These are phyloP conservation scores for Chlorella sp. DNA, from an alignment of 139 green algal species.

Conservation along the genomic window DNA sequence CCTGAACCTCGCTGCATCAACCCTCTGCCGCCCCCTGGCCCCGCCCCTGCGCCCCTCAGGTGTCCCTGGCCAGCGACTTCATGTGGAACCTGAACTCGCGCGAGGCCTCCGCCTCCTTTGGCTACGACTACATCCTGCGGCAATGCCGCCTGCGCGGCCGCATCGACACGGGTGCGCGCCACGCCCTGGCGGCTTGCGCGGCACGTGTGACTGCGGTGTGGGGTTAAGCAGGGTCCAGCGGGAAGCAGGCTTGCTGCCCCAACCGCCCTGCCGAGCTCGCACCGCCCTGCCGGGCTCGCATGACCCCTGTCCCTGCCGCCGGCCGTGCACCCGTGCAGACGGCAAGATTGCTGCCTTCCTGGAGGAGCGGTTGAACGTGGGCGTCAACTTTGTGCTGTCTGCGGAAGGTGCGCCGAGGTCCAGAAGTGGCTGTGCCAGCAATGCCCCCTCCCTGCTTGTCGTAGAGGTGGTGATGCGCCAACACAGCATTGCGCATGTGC, in stretches of 20 bases:
- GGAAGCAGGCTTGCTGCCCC: too few species aligned
- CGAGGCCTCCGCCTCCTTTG: constrained; percentile 90
- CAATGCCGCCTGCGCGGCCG: constrained; percentile 80
- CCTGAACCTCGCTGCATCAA: too few species aligned
- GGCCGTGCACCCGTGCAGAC: constrained; percentile 13
- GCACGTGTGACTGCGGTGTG: too few species aligned
- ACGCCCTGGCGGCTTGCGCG: too few species aligned
- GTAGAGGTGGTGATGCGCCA: too few species aligned
- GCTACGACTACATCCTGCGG: constrained; percentile 97
- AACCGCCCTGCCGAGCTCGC: too few species aligned
- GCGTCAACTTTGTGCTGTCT: constrained; percentile 96
- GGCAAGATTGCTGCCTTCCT: constrained; percentile 85
- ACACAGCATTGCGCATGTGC: too few species aligned
- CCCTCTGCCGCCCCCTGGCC: not conserved
- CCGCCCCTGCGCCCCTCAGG: constrained; percentile 31
- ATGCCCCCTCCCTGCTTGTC: not conserved
- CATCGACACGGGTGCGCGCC: constrained; percentile 66
- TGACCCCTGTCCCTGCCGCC: not conserved
- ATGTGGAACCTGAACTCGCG: constrained; percentile 91
- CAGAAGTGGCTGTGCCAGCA: not conserved
- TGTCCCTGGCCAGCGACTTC: constrained; percentile 91
- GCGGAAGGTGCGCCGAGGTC: constrained; percentile 70
- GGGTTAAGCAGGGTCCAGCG: too few species aligned
- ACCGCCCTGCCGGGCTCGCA: too few species aligned
- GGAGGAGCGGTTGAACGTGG: constrained; percentile 95